phyloP scores from a whole-genome alignment of 2,329 filamentous ascomycete genomes.

The Colletotrichum sp. region DNA sequence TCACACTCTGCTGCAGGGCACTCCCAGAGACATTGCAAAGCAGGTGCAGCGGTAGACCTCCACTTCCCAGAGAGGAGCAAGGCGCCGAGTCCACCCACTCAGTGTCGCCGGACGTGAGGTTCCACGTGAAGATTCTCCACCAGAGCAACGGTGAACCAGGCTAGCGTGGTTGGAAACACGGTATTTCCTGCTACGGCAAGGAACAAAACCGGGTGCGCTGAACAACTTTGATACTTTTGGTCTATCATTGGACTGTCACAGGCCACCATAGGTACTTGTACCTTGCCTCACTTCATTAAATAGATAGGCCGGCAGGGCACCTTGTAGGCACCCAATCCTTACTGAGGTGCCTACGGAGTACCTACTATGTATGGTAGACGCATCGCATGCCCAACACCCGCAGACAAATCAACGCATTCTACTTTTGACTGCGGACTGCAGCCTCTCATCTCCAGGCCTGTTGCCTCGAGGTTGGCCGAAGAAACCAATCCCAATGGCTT shows the following conservation, averaged over 20 bases:
- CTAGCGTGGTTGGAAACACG: not conserved
- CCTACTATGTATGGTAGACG: not conserved
- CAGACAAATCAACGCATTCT: not conserved
- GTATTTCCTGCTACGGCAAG: not conserved
- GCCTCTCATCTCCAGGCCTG: not conserved
- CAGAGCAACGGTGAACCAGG: not conserved
- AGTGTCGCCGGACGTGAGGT: not conserved
- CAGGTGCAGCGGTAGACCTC: not conserved
- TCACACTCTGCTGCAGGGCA: not conserved
- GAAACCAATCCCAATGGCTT: not conserved
- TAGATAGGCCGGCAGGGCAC: not conserved
- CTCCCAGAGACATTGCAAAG: not conserved
- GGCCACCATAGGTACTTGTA: not conserved
- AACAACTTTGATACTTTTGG: not conserved
- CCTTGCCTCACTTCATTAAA: not conserved
- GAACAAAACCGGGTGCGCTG: not conserved
- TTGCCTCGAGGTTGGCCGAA: not conserved
- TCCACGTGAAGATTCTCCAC: conserved; percentile 20
- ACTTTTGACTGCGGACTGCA: not conserved
- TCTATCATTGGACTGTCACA: not conserved
- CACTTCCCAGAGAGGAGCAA: not conserved
- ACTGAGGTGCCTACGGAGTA: not conserved
- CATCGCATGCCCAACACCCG: not conserved
- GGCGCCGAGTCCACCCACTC: not conserved
- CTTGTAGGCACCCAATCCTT: not conserved